Evolutionary conservation across 2,329 filamentous ascomycete species (phyloP), one percentile per base, ranked within the genome.

Genomic region (Fusarium heterosporum): DNA sequence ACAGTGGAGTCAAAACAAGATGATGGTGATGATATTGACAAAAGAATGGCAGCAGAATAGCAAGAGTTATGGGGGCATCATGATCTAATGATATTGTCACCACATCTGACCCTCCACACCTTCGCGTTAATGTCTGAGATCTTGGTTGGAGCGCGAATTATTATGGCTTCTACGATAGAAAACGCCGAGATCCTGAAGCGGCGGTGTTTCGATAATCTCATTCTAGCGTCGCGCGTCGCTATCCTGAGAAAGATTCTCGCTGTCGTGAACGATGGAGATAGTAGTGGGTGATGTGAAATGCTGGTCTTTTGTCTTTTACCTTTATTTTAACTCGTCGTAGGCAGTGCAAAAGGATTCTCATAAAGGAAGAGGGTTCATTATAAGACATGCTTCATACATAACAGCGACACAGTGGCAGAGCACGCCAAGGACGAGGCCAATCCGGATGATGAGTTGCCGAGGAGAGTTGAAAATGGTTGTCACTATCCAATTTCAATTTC

Each of bases 1-100:
- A 67, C 42, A 10, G 64, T 67, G 64, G 64, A 67, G 59, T 53
- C 46, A 52, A 60, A 54, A 63, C 63, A 66, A 68, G 64, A 59
- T 67, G 64, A 67, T 55, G 49, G 39, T 32, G 53, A 58, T 30
- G 22, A 14, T 46, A 47, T 46, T 48, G 28, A 52, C 48, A 62
- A 32, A 64, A 57, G 47, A 28, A 30, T 50, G 4, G n/a, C 43
- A 36, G 26, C 40, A 40, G 10, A 43, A 14, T 34, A 38, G 32
- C 25, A 29, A n/a, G 16, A 4, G 13, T 40, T 22, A 10, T 36
- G n/a, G 9, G 16, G 16, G 34, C 10, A 36, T 36, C 16, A 19
- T 10, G 40, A 9, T 14, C 17, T 17, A 28, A 26, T 39, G 12
- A 38, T 57, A 55, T 28, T 55, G 40, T 54, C 40, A 26, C 28